These are phyloP conservation scores for Colletotrichum limetticola DNA, from an alignment of 2,329 filamentous ascomycete genomes.

Conservation along the genomic window DNA sequence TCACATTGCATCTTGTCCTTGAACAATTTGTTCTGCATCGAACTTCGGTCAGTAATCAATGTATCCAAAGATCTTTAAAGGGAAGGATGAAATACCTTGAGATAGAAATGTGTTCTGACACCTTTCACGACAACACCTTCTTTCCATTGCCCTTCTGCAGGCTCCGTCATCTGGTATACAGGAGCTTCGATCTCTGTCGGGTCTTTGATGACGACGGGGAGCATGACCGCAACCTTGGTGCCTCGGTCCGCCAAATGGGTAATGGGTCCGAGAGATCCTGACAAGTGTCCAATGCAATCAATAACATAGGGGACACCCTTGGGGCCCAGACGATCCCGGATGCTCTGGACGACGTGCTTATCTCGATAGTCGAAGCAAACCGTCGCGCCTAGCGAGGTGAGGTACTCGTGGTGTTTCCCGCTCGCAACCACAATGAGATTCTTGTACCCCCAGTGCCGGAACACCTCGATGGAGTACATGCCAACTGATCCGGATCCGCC, in stretches of 20 bases:
- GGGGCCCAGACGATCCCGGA: constrained; percentile 41
- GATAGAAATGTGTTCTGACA: constrained; percentile 66
- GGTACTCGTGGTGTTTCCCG: constrained; percentile 53
- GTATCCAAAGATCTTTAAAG: too few species aligned
- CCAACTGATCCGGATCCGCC: constrained; percentile 64
- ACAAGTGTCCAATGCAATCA: constrained; percentile 65
- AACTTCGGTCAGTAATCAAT: not conserved
- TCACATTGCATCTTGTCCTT: constrained; percentile 64
- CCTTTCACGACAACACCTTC: constrained; percentile 63
- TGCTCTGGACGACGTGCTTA: constrained; percentile 47
- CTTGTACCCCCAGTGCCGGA: constrained; percentile 62
- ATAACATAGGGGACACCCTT: constrained; percentile 56
- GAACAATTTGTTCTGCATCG: constrained; percentile 62
- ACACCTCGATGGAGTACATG: constrained; percentile 59
- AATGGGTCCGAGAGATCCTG: constrained; percentile 59
- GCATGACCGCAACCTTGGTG: constrained; percentile 65
- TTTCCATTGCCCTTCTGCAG: constrained; percentile 55
- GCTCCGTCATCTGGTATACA: constrained; percentile 64
- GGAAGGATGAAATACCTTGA: constrained; percentile 49
- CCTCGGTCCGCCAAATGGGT: constrained; percentile 60
- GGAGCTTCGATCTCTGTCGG: constrained; percentile 58
- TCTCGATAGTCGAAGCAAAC: constrained; percentile 60
- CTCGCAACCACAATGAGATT: constrained; percentile 62
- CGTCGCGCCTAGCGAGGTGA: constrained; percentile 56
- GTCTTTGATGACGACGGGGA: constrained; percentile 68